These are phyloP conservation scores for Dendrobium catenatum DNA, from an alignment of 106 monocot species.

Conservation along the genomic window DNA sequence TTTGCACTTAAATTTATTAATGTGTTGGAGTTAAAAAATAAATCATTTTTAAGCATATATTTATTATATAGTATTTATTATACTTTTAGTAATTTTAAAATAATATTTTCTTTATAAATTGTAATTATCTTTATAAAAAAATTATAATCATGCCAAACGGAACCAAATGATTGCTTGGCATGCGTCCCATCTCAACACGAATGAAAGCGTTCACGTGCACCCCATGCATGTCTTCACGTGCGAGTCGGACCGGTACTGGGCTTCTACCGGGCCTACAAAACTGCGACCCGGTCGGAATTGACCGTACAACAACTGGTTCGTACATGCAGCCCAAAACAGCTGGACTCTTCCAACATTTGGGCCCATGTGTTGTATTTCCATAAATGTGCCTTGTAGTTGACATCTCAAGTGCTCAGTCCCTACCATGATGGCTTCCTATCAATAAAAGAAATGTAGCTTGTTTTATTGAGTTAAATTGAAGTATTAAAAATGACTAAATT, in stretches of 20 bases:
- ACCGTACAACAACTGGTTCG: neutral
- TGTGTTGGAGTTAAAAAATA: no score
- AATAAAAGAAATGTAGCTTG: neutral
- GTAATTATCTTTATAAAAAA: no score
- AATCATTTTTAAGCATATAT: no score
- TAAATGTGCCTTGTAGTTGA: neutral
- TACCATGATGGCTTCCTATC: neutral
- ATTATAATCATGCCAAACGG: no score
- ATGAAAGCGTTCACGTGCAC: neutral
- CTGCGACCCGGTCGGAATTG: neutral
- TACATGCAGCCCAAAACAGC: neutral
- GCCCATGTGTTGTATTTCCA: neutral
- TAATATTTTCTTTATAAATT: no score
- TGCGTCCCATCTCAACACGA: neutral
- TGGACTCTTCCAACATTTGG: neutral
- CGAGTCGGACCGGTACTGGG: neutral
- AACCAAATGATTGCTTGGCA: no score
- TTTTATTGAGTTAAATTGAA: no score
- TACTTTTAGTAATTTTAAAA: no score
- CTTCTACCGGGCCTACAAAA: neutral
- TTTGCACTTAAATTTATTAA: no score
- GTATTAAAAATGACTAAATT: no score
- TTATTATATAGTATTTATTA: no score
- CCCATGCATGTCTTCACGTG: conserved; percentile 1
- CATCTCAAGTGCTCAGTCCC: neutral